A percentile compares a stretch with the other conserved stretches of the same genome.
These are phyloP conservation scores for Metarhizium album DNA, from an alignment of 2,329 filamentous ascomycete species.

Conservation along the genomic window DNA sequence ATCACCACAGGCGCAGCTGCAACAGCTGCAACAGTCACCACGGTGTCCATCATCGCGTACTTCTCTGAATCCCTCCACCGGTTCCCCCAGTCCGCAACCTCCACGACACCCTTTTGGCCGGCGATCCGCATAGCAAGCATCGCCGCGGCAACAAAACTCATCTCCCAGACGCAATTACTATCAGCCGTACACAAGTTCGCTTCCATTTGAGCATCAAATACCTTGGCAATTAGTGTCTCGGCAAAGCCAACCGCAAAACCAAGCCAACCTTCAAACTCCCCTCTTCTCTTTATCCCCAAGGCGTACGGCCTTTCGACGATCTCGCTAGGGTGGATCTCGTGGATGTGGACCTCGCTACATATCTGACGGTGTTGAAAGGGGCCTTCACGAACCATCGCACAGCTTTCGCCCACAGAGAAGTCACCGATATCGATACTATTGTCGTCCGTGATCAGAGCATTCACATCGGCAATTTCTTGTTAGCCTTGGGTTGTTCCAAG, in stretches of 20 bases:
- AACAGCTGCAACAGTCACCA: background rate
- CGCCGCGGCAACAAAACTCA: background rate
- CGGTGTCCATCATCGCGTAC: background rate
- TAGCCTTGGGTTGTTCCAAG: background rate
- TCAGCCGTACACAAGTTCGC: background rate
- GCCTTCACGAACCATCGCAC: no score
- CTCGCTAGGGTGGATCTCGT: no score
- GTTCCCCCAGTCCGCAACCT: background rate
- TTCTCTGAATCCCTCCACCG: background rate
- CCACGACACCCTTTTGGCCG: background rate
- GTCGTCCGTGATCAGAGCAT: background rate
- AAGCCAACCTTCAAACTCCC: background rate
- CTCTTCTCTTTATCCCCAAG: no score
- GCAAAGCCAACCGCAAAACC: background rate
- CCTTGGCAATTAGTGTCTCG: no score
- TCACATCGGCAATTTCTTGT: background rate
- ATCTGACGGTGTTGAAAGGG: no score
- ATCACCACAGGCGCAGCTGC: background rate
- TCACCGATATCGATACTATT: background rate
- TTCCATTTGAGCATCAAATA: background rate
- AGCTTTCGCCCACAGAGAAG: background rate
- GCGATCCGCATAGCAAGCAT: background rate
- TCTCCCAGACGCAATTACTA: background rate
- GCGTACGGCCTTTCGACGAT: no score
- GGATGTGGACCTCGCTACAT: no score